phyloP scores from a whole-genome alignment of 106 monocot genomes.

The Cymbidium sinense region DNA sequence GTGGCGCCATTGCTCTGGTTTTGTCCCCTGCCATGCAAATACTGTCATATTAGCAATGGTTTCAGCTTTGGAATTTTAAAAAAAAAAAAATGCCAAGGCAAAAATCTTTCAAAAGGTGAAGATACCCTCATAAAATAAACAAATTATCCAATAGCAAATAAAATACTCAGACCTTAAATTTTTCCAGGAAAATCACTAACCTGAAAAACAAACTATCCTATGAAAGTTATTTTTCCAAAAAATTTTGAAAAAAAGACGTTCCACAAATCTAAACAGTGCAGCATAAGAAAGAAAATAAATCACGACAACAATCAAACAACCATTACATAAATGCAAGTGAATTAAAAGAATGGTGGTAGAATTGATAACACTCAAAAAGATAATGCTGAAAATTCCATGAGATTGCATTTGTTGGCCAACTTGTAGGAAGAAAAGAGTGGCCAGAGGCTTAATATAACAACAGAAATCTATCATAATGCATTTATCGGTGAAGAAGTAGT shows the following conservation, averaged over 20 bases:
- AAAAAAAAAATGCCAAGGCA: neutral
- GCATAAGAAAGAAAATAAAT: neutral
- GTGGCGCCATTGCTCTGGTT: constrained; percentile 6
- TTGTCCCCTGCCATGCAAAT: neutral
- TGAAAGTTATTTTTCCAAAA: neutral
- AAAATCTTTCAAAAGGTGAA: neutral
- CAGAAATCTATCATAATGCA: no score
- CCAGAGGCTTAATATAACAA: no score
- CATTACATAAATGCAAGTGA: neutral
- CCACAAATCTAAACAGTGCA: neutral
- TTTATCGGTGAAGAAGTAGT: no score
- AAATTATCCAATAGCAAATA: neutral
- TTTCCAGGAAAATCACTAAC: neutral
- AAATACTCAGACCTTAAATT: neutral
- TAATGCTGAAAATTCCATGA: no score
- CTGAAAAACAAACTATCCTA: neutral
- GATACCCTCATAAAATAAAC: neutral
- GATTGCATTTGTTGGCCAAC: no score
- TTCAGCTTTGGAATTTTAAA: neutral
- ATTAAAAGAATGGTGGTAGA: neutral
- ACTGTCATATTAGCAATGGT: neutral
- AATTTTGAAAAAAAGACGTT: neutral
- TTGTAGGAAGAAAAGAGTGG: no score
- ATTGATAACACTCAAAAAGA: no score
- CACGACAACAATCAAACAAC: neutral